Conservation (phyloP, 2,329 filamentous ascomycete species). For the Neofusicoccum ribis region DNA sequence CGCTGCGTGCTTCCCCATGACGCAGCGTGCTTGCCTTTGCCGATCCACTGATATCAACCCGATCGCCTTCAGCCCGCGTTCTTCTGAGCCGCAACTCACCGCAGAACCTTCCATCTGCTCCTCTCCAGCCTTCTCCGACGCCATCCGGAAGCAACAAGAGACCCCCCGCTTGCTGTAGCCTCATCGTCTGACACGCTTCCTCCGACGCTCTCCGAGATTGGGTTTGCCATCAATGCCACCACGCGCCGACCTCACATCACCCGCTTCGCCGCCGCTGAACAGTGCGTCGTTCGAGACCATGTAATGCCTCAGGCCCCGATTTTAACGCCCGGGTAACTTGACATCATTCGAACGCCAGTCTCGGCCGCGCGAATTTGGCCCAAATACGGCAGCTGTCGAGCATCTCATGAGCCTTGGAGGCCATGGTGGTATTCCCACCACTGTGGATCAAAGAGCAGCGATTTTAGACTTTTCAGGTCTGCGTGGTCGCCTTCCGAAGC, state of each 20-base stretch:
- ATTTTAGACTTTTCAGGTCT: no score
- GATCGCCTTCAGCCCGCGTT: background rate
- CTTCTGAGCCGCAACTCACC: background rate
- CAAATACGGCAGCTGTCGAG: no score
- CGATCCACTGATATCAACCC: constrained; percentile 12
- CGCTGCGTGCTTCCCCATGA: background rate
- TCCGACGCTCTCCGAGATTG: background rate
- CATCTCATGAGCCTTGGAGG: background rate
- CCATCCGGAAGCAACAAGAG: background rate
- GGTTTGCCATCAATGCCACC: background rate
- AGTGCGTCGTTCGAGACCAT: background rate
- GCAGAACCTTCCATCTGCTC: background rate
- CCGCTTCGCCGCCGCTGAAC: background rate
- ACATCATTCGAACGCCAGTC: constrained; percentile 4
- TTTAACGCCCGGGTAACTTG: background rate
- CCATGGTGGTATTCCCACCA: no score
- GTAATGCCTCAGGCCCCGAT: constrained; percentile 2
- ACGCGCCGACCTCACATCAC: background rate
- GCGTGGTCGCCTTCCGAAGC: no score
- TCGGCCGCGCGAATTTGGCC: no score
- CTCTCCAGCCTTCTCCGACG: background rate
- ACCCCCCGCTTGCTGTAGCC: background rate
- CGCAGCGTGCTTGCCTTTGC: background rate
- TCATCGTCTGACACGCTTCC: background rate
- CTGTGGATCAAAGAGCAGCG: no score